Conservation (phyloP, 306 rosid species). For the Trifolium fragiferum region DNA sequence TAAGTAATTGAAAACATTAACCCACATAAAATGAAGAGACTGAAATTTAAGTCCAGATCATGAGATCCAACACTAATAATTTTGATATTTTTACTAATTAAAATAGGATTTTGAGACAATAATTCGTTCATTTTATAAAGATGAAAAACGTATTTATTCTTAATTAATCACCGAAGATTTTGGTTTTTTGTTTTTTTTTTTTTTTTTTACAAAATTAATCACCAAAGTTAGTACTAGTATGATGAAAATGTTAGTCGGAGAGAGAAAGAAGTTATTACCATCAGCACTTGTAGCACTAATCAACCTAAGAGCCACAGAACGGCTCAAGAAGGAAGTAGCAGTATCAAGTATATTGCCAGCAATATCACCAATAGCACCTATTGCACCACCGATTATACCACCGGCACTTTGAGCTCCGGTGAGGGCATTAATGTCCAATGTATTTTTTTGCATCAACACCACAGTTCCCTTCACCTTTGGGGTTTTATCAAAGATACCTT, state of each 20-base stretch:
- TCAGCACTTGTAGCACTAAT: conserved; percentile 33
- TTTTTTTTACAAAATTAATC: no score
- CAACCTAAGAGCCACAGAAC: neutral
- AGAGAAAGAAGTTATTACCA: neutral
- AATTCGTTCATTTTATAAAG: no score
- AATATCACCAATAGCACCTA: neutral
- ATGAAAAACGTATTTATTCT: no score
- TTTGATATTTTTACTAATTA: no score
- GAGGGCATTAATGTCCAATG: conserved; percentile 32
- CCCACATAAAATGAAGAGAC: no score
- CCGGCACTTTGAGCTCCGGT: neutral
- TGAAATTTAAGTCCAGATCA: no score
- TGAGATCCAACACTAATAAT: no score
- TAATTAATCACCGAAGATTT: no score
- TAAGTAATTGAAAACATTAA: no score
- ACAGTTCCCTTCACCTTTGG: conserved; percentile 34
- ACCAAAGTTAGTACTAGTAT: no score
- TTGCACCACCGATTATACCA: neutral
- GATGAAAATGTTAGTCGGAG: neutral
- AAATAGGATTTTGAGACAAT: no score
- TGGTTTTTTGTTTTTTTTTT: no score
- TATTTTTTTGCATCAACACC: conserved; percentile 36
- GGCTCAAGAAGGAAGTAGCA: neutral
- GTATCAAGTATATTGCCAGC: conserved; percentile 11
- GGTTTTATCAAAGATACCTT: neutral